These are phyloP conservation scores for Globisporangium irregulare DNA, from an alignment of 352 stramenopile species.

Conservation along the genomic window DNA sequence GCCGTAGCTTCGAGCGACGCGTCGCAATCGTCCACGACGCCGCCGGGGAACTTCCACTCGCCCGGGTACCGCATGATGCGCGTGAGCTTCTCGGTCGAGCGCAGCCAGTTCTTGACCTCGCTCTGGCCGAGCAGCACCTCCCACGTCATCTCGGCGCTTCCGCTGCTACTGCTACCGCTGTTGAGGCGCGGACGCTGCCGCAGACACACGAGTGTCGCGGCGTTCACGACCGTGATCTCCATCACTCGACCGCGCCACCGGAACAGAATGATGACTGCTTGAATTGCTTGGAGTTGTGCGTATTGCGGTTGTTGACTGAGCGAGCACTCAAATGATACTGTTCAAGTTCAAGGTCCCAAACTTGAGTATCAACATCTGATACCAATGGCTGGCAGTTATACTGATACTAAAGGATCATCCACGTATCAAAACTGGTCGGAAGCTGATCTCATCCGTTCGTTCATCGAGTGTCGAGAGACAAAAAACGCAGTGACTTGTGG, in stretches of 20 bases:
- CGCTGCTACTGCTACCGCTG: neutral
- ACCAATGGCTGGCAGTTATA: too few species aligned
- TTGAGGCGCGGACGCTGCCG: slow-evolving; percentile 12
- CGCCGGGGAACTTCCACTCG: slow-evolving; percentile 67
- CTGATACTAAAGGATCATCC: too few species aligned
- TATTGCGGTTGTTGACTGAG: neutral
- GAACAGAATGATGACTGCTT: neutral
- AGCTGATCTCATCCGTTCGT: too few species aligned
- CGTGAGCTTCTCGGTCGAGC: slow-evolving; percentile 32
- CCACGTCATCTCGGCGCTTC: slow-evolving; percentile 21
- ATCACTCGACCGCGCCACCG: slow-evolving; percentile 3
- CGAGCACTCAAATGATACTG: too few species aligned
- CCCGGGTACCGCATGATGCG: slow-evolving; percentile 64
- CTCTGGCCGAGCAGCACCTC: slow-evolving; percentile 61
- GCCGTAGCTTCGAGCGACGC: slow-evolving; percentile 33
- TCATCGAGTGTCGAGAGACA: too few species aligned
- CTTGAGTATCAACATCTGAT: neutral
- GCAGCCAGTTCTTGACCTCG: slow-evolving; percentile 71
- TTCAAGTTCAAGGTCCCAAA: neutral
- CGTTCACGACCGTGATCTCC: slow-evolving; percentile 18
- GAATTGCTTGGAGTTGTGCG: neutral
- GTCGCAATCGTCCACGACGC: slow-evolving; percentile 42
- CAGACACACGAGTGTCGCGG: slow-evolving; percentile 26
- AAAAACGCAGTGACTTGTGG: too few species aligned
- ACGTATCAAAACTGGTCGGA: too few species aligned